A percentile compares a stretch with the other conserved stretches of the same genome.
Evolutionary conservation across 202 grass and related monocot genomes (phyloP).

Genomic region (Alloteropsis angusta): DNA sequence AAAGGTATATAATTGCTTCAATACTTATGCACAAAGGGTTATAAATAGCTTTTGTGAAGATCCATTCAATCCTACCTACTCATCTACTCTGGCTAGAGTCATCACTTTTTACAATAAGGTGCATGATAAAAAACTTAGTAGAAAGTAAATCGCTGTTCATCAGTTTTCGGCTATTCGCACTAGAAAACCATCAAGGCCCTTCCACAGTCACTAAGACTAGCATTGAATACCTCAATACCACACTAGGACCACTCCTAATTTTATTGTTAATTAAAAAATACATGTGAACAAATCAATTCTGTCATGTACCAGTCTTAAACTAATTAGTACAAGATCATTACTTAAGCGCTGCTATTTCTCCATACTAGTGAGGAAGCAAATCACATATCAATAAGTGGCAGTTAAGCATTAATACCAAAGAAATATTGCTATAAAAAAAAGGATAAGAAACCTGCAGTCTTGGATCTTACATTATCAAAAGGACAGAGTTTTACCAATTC

Average conservation of each 20-base stretch:
- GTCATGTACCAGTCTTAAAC: background rate
- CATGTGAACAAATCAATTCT: background rate
- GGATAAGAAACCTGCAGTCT: background rate
- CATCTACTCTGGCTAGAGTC: background rate
- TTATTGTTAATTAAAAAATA: background rate
- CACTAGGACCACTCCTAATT: background rate
- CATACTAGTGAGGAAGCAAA: background rate
- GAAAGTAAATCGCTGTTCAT: background rate
- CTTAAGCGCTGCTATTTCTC: background rate
- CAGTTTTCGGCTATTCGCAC: background rate
- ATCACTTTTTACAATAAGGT: background rate
- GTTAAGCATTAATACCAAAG: background rate
- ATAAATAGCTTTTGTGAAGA: background rate
- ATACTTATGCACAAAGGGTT: background rate
- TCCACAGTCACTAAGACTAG: background rate
- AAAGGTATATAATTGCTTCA: background rate
- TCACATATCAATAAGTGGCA: background rate
- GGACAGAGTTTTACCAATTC: slow-evolving; percentile 60
- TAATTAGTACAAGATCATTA: background rate
- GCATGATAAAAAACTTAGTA: background rate
- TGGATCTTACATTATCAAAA: slow-evolving; percentile 59
- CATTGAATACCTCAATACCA: background rate
- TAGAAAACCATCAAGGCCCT: slow-evolving; percentile 6
- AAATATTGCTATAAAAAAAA: slow-evolving; percentile 19
- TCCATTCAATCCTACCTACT: background rate